These are phyloP conservation scores for Phytopythium chamaehyphon DNA, from an alignment of 352 stramenopile genomes.

Conservation along the genomic window DNA sequence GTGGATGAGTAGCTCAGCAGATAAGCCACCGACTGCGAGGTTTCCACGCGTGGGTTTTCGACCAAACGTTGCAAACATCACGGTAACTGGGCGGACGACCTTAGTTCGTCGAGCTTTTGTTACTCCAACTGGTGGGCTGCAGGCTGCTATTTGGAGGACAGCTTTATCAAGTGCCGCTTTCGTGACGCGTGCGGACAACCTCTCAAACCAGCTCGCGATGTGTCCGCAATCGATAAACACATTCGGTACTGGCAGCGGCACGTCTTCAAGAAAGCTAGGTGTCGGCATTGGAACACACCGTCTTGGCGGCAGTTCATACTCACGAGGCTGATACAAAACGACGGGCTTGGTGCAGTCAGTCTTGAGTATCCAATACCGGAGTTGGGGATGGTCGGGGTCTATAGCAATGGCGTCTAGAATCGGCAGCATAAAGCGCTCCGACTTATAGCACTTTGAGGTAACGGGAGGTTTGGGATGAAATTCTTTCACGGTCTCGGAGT, in stretches of 20 bases:
- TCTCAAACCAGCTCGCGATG: conserved; percentile 67
- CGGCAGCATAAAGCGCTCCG: not conserved
- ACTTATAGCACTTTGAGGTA: conserved; percentile 47
- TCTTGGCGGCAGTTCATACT: conserved; percentile 77
- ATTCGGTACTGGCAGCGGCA: conserved; percentile 68
- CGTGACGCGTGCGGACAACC: conserved; percentile 44
- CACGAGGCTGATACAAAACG: conserved; percentile 72
- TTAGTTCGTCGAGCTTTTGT: conserved; percentile 74
- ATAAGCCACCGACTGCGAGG: conserved; percentile 80
- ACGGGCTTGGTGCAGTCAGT: conserved; percentile 63
- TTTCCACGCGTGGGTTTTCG: conserved; percentile 80
- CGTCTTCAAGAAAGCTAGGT: conserved; percentile 68
- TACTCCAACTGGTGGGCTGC: conserved; percentile 47
- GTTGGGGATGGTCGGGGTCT: conserved; percentile 44
- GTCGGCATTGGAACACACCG: conserved; percentile 87
- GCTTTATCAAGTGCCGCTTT: conserved; percentile 53
- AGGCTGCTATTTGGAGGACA: conserved; percentile 59
- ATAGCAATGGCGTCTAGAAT: conserved; percentile 58
- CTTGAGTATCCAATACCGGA: conserved; percentile 58
- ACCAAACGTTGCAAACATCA: conserved; percentile 90
- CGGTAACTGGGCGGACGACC: conserved; percentile 65
- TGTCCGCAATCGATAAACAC: conserved; percentile 55
- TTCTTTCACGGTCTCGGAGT: conserved; percentile 49
- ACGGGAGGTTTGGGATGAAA: conserved; percentile 75
- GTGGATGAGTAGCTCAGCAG: conserved; percentile 84